A percentile compares a stretch with the other conserved stretches of the same genome.
These are phyloP conservation scores for Pseudogymnoascus sp. DNA, from an alignment of 2,329 filamentous ascomycete genomes.

Conservation along the genomic window DNA sequence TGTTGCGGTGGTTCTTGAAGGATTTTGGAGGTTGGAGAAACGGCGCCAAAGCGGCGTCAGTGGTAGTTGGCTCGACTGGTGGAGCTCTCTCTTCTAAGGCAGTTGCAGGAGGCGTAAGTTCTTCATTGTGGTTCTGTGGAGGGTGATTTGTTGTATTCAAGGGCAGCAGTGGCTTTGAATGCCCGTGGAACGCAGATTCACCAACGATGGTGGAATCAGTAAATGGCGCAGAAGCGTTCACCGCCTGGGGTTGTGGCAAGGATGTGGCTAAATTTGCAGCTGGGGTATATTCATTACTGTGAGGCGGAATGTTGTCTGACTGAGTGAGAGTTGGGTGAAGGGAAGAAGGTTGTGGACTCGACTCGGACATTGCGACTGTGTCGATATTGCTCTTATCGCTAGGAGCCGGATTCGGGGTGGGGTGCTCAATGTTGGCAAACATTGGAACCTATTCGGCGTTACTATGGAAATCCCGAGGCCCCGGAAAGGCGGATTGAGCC, in stretches of 20 bases:
- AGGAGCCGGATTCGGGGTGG: background rate
- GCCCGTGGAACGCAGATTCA: constrained; percentile 35
- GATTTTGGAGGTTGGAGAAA: constrained; percentile 18
- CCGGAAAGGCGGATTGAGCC: background rate
- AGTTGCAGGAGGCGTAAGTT: constrained; percentile 9
- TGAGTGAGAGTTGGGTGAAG: background rate
- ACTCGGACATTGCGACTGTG: background rate
- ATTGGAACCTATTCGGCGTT: background rate
- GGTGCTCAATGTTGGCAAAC: background rate
- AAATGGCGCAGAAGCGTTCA: background rate
- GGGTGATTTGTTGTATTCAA: constrained; percentile 31
- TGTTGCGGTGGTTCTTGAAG: constrained; percentile 24
- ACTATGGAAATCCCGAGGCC: background rate
- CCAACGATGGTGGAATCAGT: constrained; percentile 27
- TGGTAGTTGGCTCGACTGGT: background rate
- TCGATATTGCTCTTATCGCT: background rate
- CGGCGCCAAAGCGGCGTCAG: constrained; percentile 20
- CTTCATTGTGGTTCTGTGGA: constrained; percentile 5
- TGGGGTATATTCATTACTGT: background rate
- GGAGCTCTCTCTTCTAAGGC: constrained; percentile 5
- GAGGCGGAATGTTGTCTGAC: background rate
- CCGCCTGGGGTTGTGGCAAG: background rate
- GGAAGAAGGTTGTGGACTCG: background rate
- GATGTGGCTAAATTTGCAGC: constrained; percentile 16
- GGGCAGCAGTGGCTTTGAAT: constrained; percentile 36